These are phyloP conservation scores for Monosporascus sp. DNA, from an alignment of 2,329 filamentous ascomycete genomes.

Conservation along the genomic window DNA sequence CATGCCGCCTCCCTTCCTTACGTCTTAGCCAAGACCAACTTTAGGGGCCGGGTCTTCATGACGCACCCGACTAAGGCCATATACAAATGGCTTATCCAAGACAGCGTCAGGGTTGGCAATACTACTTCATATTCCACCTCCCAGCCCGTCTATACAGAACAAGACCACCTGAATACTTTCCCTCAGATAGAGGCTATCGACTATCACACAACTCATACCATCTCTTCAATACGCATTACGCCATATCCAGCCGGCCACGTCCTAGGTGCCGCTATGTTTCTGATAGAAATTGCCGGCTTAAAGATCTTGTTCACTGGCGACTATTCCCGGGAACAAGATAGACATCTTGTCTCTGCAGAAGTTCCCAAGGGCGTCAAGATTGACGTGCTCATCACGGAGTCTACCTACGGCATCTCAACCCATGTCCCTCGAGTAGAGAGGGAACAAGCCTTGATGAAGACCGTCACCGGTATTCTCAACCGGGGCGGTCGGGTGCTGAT, in stretches of 20 bases:
- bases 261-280: constrained; percentile 96
- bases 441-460: constrained; percentile 92
- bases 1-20: constrained; percentile 98
- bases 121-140: constrained; percentile 59
- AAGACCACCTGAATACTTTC: constrained; percentile 90
- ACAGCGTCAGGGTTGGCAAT: constrained; percentile 85
- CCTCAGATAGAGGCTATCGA: constrained; percentile 95
- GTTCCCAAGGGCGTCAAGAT: constrained; percentile 87
- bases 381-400: constrained; percentile 95
- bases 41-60: constrained; percentile 96
- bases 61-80: constrained; percentile 99
- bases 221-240: constrained; percentile 93
- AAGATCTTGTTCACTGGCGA: constrained; percentile 98
- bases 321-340: constrained; percentile 92
- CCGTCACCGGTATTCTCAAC: constrained; percentile 85
- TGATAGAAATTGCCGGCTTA: constrained; percentile 93
- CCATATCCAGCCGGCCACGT: constrained; percentile 97
- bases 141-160: constrained; percentile 86
- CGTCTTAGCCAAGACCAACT: constrained; percentile 96
- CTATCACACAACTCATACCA: constrained; percentile 96
- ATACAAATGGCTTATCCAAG: constrained; percentile 99
- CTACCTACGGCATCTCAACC: constrained; percentile 92
- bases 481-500: constrained; percentile 88
- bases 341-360: constrained; percentile 89
- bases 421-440: constrained; percentile 87